Percentiles rank a stretch among this genome's conserved stretches.
Conservation (phyloP, 805 yeast species). For the Barnettozyma siamensis region DNA sequence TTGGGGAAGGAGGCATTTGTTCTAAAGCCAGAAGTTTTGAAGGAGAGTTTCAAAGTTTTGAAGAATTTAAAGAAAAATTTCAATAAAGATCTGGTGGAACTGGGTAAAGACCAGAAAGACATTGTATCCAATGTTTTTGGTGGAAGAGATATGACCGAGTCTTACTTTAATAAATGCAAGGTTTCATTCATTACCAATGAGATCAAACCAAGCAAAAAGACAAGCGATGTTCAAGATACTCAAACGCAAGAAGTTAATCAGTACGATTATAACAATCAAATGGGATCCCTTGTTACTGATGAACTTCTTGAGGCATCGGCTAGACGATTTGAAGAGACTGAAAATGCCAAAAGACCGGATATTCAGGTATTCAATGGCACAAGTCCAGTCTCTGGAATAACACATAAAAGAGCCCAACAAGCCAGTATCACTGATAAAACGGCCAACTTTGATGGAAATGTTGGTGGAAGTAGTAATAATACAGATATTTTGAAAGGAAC, state of each 20-base stretch:
- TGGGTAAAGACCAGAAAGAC: conserved; percentile 25
- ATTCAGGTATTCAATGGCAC: background rate
- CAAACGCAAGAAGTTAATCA: conserved; percentile 1
- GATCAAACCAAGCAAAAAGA: conserved; percentile 6
- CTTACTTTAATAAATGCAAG: conserved; percentile 24
- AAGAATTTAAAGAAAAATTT: conserved; percentile 22
- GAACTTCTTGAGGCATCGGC: conserved; percentile 12
- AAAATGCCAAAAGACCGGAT: conserved; percentile 1
- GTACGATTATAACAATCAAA: conserved; percentile 17
- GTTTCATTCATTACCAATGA: conserved; percentile 24
- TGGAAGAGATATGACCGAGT: conserved; percentile 26
- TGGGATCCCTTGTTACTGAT: conserved; percentile 18
- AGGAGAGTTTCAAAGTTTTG: conserved; percentile 25
- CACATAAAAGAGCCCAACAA: too few relatives aligned
- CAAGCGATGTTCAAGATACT: conserved; percentile 3
- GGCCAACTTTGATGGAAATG: too few relatives aligned
- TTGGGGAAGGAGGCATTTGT: conserved; percentile 22
- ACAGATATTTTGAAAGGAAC: too few relatives aligned
- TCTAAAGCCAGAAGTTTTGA: conserved; percentile 24
- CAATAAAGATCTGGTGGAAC: conserved; percentile 21
- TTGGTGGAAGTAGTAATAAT: too few relatives aligned
- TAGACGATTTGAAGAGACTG: conserved; percentile 11
- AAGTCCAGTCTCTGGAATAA: background rate
- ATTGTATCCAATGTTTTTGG: conserved; percentile 29
- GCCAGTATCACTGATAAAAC: too few relatives aligned